These are phyloP conservation scores for Conticribra weissflogii DNA, from an alignment of 108 stramenopile species.

Conservation along the genomic window DNA sequence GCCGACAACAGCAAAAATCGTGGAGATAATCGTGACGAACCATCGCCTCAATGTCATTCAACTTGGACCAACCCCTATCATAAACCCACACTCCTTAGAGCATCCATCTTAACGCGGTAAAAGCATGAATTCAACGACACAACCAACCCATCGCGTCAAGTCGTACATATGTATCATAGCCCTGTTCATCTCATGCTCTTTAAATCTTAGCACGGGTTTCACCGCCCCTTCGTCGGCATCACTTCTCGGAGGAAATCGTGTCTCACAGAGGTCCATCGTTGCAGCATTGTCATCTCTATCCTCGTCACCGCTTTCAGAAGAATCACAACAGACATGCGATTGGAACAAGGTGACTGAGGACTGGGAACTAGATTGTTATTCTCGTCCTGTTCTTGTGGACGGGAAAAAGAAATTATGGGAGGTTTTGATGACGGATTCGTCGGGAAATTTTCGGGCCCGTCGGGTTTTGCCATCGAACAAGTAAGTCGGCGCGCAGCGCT, in stretches of 20 bases:
- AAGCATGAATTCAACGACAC: no score
- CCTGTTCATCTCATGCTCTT: not conserved
- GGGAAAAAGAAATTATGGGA: conserved; percentile 96
- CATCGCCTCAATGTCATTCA: no score
- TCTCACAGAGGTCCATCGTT: conserved; percentile 5
- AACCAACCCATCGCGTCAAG: no score
- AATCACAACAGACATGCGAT: conserved; percentile 2
- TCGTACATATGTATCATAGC: not conserved
- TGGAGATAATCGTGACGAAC: no score
- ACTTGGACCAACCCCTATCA: no score
- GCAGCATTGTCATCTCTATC: conserved; percentile 9
- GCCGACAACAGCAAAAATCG: no score
- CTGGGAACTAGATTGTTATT: conserved; percentile 94
- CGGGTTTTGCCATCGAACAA: conserved; percentile 76
- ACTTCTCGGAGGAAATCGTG: conserved; percentile 1
- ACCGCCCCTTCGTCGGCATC: not conserved
- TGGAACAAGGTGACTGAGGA: conserved; percentile 55
- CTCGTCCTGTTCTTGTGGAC: conserved; percentile 83
- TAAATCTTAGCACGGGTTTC: not conserved
- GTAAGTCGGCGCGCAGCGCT: no score
- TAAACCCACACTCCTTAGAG: no score
- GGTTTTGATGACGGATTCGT: conserved; percentile 89
- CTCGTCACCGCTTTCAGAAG: conserved; percentile 14
- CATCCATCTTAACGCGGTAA: no score
- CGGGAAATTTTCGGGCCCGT: conserved; percentile 74